These are phyloP conservation scores for Penicillium capsulatum DNA, from an alignment of 2,329 filamentous ascomycete genomes.

Conservation along the genomic window DNA sequence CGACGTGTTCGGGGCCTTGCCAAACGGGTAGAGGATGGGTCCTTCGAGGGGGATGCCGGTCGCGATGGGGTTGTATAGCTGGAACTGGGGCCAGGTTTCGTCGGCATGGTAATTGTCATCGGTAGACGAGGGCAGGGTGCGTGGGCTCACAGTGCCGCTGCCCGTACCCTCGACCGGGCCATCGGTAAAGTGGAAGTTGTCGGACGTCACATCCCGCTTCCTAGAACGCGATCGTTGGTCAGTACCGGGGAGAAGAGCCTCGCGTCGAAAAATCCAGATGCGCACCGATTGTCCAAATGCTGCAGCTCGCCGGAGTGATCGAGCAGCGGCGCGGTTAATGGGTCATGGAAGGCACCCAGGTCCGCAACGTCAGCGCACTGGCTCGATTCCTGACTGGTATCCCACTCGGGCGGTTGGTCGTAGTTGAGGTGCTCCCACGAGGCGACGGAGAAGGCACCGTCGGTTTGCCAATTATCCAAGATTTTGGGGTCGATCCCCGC, in stretches of 20 bases:
- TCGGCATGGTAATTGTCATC: slow-evolving; percentile 39
- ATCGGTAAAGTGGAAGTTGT: slow-evolving; percentile 32
- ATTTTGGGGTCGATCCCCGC: slow-evolving; percentile 43
- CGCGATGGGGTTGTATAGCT: slow-evolving; percentile 33
- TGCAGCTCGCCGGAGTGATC: slow-evolving; percentile 24
- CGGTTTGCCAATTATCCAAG: slow-evolving; percentile 40
- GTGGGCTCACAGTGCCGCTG: slow-evolving; percentile 37
- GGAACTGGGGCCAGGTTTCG: slow-evolving; percentile 38
- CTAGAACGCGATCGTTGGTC: slow-evolving; percentile 17
- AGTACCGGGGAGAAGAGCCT: too few relatives aligned
- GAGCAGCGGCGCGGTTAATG: slow-evolving; percentile 25
- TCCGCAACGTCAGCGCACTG: slow-evolving; percentile 36
- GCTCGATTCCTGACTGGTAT: slow-evolving; percentile 39
- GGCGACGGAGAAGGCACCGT: slow-evolving; percentile 31
- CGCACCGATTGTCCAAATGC: slow-evolving; percentile 29
- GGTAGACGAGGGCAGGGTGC: slow-evolving; percentile 34
- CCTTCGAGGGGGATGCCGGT: slow-evolving; percentile 32
- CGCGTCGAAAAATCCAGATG: neutral
- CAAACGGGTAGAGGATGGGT: slow-evolving; percentile 32
- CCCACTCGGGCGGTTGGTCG: slow-evolving; percentile 38
- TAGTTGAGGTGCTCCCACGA: slow-evolving; percentile 37
- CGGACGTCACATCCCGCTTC: slow-evolving; percentile 31
- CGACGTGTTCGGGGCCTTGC: slow-evolving; percentile 26
- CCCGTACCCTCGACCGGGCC: slow-evolving; percentile 28
- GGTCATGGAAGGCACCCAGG: slow-evolving; percentile 29